These are phyloP conservation scores for Camellia japonica DNA, from an alignment of 148 eudicot species.

Conservation along the genomic window DNA sequence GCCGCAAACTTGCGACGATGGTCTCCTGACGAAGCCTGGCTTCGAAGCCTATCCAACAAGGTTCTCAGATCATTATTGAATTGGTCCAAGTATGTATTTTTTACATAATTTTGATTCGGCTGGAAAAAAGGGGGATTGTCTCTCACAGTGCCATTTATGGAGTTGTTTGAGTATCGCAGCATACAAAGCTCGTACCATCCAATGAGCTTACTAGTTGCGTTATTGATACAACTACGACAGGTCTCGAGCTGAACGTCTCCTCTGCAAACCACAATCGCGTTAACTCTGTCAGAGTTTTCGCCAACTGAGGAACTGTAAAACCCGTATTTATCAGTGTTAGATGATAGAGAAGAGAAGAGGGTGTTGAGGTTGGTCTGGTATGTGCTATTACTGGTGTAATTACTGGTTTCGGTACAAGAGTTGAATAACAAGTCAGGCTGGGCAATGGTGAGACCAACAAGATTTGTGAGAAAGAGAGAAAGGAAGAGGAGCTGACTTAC, in stretches of 20 bases:
- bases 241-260: too few relatives aligned
- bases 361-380: conserved; percentile 42
- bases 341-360: conserved; percentile 34
- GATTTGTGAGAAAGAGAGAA: neutral
- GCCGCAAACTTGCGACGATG: conserved; percentile 17
- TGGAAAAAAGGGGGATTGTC: neutral
- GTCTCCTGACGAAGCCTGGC: conserved; percentile 22
- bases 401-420: conserved; percentile 18
- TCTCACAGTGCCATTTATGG: neutral
- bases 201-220: too few relatives aligned
- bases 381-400: conserved; percentile 19
- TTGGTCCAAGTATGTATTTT: neutral
- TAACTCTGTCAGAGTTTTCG: too few relatives aligned
- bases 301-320: conserved; percentile 22
- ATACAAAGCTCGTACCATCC: too few relatives aligned
- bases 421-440: neutral
- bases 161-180: neutral
- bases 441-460: neutral
- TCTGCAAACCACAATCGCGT: too few relatives aligned
- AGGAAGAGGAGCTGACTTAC: neutral
- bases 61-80: neutral
- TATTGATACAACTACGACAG: too few relatives aligned
- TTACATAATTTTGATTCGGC: neutral
- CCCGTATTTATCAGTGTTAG: conserved; percentile 30
- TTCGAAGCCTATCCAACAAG: conserved; percentile 14